A percentile compares a stretch with the other conserved stretches of the same genome.
Conservation (phyloP, 495 filamentous ascomycete genomes). For the Penicillium salamii region DNA sequence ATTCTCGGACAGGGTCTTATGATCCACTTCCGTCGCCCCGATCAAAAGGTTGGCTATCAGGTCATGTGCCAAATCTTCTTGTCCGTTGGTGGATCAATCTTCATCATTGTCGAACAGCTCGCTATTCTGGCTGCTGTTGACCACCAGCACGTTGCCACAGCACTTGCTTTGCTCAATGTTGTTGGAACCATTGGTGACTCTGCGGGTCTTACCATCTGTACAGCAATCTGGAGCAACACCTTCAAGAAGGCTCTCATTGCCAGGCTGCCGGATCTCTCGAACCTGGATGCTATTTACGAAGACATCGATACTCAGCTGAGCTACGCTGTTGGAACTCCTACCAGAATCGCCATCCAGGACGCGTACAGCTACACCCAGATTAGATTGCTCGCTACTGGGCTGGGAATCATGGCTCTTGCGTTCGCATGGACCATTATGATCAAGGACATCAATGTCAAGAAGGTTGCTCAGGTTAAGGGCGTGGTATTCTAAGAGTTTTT, state of each 20-base stretch:
- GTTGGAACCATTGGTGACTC: conserved; percentile 60
- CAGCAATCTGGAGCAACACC: conserved; percentile 60
- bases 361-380: conserved; percentile 54
- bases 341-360: conserved; percentile 46
- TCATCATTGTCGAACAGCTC: conserved; percentile 60
- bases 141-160: conserved; percentile 62
- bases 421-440: conserved; percentile 43
- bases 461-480: conserved; percentile 40
- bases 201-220: conserved; percentile 56
- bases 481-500: conserved; percentile 11
- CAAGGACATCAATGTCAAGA: conserved; percentile 53
- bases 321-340: conserved; percentile 46
- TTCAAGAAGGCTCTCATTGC: conserved; percentile 51
- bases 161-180: conserved; percentile 58
- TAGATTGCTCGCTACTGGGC: conserved; percentile 47
- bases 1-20: conserved; percentile 55
- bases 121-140: conserved; percentile 59
- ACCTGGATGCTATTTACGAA: conserved; percentile 50
- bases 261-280: conserved; percentile 49
- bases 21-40: conserved; percentile 60
- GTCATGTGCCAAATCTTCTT: conserved; percentile 73
- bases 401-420: conserved; percentile 41
- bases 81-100: conserved; percentile 56
- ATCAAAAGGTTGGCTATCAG: conserved; percentile 56
- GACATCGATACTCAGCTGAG: conserved; percentile 42